Evolutionary conservation across 2,329 filamentous ascomycete genomes (phyloP), one percentile per base, ranked within the genome.

Genomic region (Fusarium vanettenii): DNA sequence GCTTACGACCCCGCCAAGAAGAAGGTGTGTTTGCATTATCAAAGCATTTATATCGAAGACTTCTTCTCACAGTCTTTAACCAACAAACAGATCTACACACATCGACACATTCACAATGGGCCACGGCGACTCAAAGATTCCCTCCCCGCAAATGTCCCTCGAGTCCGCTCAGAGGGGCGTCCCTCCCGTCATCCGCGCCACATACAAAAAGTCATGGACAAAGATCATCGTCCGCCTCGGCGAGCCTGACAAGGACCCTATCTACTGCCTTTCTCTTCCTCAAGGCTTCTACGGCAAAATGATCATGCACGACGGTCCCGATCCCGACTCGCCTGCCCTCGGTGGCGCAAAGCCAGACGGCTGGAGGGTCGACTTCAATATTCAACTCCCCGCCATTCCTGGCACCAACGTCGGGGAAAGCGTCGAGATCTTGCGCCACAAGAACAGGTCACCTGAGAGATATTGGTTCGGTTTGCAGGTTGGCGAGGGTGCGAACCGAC

Each of bases 401-500:
- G 55, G 41, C 5, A 7, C 22, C 2, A 62, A 64, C n/a, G 18
- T 45, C 6, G 20, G 6, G 8, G 29, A 18, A 6, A 27, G 27
- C n/a, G 50, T 20, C 1, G 56, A 66, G 48, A 67, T 73, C 6
- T 39, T 71, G 8, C 62, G 52, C 8, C 50, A 60, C 4, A 37
- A 41, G 8, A 31, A n/a, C 9, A 56, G 33, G 1, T 43, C 48
- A 25, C 55, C 37, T 4, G 60, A 69, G 18, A 18, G 29, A 4
- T 60, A 65, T 33, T 75, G 66, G 48, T 72, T 76, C 35, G 66
- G 62, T 5, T 64, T 71, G 11, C 48, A 66, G 35, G 60, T 60
- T 4, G 41, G 56, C 7, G 29, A 69, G 27, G 62, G 66, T 6
- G 6, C 45, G 16, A 35, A 25, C 22, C 16, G 20, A 6, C 62